These are phyloP conservation scores for Lasiodiplodia sp. DNA, from an alignment of 2,329 filamentous ascomycete species.

Conservation along the genomic window DNA sequence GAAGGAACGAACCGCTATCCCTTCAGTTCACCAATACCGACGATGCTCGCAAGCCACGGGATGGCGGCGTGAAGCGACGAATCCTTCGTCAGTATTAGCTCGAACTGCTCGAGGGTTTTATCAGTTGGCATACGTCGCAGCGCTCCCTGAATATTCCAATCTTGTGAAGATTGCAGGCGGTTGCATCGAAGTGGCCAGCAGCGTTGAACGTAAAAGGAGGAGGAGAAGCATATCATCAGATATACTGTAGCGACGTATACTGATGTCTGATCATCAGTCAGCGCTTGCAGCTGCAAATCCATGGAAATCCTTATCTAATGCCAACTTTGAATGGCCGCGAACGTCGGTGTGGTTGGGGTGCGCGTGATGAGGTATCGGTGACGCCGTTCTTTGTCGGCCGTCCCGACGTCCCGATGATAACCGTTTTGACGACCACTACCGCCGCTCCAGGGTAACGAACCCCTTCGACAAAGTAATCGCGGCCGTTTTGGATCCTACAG, in stretches of 20 bases:
- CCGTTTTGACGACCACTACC: constrained; percentile 4
- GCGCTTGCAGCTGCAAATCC: constrained; percentile 1
- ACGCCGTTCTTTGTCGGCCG: constrained; percentile 5
- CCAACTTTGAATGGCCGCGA: background rate
- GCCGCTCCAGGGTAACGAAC: background rate
- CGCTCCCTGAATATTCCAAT: background rate
- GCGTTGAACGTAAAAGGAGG: background rate
- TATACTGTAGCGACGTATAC: background rate
- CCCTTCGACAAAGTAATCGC: background rate
- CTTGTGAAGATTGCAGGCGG: background rate
- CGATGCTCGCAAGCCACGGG: background rate
- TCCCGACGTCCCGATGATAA: constrained; percentile 15
- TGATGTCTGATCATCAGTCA: background rate
- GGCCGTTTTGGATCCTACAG: background rate
- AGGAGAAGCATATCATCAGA: background rate
- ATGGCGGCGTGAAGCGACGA: background rate
- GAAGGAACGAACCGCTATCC: background rate
- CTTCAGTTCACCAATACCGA: background rate
- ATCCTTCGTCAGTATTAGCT: background rate
- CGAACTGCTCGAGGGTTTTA: background rate
- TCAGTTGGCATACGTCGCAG: background rate
- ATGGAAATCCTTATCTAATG: constrained; percentile 1
- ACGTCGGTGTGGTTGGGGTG: background rate
- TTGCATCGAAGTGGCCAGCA: background rate
- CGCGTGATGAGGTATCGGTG: constrained; percentile 23